These are phyloP conservation scores for Ceratonia siliqua DNA, from an alignment of 306 rosid genomes.

Conservation along the genomic window DNA sequence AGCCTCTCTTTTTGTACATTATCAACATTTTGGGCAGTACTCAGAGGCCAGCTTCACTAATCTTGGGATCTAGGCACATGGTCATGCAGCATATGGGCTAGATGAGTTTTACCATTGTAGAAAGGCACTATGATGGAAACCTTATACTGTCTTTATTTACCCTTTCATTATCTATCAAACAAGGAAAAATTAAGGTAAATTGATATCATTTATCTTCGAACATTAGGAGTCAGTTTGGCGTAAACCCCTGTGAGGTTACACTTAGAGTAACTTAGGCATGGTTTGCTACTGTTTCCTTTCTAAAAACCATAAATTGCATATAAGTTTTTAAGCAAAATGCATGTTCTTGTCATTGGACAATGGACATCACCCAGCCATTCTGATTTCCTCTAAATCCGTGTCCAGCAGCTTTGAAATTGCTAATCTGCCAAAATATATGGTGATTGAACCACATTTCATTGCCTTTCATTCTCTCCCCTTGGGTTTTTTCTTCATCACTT, in stretches of 20 bases:
- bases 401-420: conserved; percentile 1
- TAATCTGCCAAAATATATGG: background rate
- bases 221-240: background rate
- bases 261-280: background rate
- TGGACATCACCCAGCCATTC: background rate
- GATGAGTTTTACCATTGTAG: background rate
- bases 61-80: conserved; percentile 11
- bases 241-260: background rate
- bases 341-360: background rate
- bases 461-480: background rate
- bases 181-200: background rate
- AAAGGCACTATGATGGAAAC: conserved; percentile 10
- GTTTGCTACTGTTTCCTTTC: background rate
- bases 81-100: background rate
- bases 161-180: background rate
- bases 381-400: conserved; percentile 6
- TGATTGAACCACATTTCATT: background rate
- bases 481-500: background rate
- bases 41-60: background rate
- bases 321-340: background rate
- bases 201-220: background rate
- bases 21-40: conserved; percentile 23
- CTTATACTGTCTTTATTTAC: background rate
- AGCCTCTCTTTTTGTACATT: background rate
- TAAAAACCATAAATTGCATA: background rate